Evolutionary conservation across 257 asterid genomes (phyloP).

Genomic region (Solanum paucissectum): DNA sequence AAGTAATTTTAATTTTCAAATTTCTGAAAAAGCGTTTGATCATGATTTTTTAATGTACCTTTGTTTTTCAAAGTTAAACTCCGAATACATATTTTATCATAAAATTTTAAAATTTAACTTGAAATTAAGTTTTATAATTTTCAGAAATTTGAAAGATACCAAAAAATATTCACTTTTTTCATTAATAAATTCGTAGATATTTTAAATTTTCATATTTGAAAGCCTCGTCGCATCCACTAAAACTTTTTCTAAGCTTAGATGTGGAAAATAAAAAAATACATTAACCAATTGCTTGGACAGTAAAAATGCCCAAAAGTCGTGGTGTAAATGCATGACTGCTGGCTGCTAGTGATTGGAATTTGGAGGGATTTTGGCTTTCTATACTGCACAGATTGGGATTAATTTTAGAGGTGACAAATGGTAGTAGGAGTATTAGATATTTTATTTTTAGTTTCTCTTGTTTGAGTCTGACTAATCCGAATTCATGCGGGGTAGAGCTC

Average conservation of each 20-base stretch:
- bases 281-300: not conserved
- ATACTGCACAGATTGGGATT: not conserved
- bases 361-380: not conserved
- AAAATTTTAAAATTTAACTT: no score
- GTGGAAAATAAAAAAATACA: not conserved
- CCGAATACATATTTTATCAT: no score
- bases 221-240: not conserved
- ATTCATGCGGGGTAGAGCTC: rapidly evolving
- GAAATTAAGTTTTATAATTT: no score
- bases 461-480: not conserved
- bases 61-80: no score
- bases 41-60: no score
- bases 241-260: not conserved
- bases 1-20: no score
- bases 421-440: no score
- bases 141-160: no score
- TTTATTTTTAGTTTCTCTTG: no score
- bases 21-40: no score
- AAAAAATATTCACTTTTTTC: no score
- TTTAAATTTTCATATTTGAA: not conserved
- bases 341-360: not conserved
- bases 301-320: not conserved
- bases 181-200: not conserved
- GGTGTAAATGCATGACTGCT: not conserved
- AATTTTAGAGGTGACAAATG: not conserved